A percentile compares a stretch with the other conserved stretches of the same genome.
Evolutionary conservation across 257 asterid species (phyloP).

Genomic region (Paraleonurus japonicus): DNA sequence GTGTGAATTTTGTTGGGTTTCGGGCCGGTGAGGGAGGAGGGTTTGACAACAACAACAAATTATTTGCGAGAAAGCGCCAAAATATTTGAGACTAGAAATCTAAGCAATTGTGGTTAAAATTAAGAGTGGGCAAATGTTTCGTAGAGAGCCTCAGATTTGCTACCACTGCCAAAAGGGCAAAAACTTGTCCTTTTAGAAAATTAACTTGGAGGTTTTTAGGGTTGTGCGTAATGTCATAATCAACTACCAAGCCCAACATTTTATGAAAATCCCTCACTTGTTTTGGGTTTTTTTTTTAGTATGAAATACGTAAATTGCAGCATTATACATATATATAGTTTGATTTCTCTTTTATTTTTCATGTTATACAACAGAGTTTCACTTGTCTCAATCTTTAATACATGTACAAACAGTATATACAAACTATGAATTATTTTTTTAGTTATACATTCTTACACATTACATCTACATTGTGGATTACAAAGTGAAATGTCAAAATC

Average conservation of each 20-base stretch:
- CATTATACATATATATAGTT: too few species aligned
- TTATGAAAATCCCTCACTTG: too few species aligned
- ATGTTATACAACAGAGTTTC: too few species aligned
- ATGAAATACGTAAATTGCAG: too few species aligned
- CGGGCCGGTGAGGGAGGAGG: slow-evolving; percentile 2
- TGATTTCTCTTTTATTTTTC: too few species aligned
- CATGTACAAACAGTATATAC: too few species aligned
- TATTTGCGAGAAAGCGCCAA: slow-evolving; percentile 35
- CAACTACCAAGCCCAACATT: not conserved
- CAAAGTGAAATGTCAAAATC: too few species aligned
- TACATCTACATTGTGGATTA: too few species aligned
- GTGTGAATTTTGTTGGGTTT: slow-evolving; percentile 14
- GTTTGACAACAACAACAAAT: slow-evolving; percentile 25
- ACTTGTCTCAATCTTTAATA: too few species aligned
- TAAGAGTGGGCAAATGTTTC: slow-evolving; percentile 6
- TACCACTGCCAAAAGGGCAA: slow-evolving; percentile 16
- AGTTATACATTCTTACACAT: too few species aligned
- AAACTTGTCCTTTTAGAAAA: slow-evolving; percentile 16
- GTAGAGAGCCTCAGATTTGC: slow-evolving; percentile 26
- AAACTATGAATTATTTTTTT: too few species aligned
- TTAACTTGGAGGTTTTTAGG: not conserved
- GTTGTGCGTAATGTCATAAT: not conserved
- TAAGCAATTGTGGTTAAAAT: slow-evolving; percentile 38
- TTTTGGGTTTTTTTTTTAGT: too few species aligned
- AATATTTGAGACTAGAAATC: slow-evolving; percentile 25